Conservation (phyloP, 140 eudicot species). For the Oenanthe javanica region DNA sequence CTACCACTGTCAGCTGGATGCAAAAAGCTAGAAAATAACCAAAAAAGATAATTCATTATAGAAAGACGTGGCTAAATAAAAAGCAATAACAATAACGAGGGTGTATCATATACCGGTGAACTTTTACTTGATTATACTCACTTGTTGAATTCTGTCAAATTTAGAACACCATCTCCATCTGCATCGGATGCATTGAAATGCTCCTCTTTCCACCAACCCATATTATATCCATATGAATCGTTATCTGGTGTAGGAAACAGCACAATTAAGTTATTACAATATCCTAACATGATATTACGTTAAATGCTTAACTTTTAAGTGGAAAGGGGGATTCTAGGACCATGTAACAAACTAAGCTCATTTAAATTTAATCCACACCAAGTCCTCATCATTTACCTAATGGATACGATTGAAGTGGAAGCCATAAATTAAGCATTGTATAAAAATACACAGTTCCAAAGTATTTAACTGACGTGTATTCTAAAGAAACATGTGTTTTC, state of each 20-base stretch:
- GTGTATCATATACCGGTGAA: not conserved
- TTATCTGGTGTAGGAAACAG: constrained; percentile 39
- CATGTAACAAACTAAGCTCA: not conserved
- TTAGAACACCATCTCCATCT: constrained; percentile 78
- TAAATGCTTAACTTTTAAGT: not conserved
- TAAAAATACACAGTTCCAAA: not conserved
- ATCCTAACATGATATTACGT: not conserved
- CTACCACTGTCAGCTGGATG: constrained; percentile 91
- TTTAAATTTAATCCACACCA: not conserved
- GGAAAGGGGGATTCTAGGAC: not conserved
- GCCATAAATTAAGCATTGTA: not conserved
- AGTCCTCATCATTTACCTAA: not conserved
- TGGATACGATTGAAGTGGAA: not conserved
- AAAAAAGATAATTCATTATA: constrained; percentile 10
- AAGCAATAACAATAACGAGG: not conserved
- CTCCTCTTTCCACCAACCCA: constrained; percentile 99
- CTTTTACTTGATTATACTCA: constrained; percentile 28
- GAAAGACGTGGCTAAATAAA: not conserved
- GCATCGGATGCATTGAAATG: constrained; percentile 96
- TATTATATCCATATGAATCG: constrained; percentile 65
- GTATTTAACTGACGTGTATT: not conserved
- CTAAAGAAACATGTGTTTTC: not conserved
- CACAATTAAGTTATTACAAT: constrained; percentile 11
- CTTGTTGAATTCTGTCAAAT: constrained; percentile 91
- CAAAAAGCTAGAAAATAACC: constrained; percentile 55